phyloP scores from a whole-genome alignment of 176 grass and related monocot species.

The Guadua angustifolia region DNA sequence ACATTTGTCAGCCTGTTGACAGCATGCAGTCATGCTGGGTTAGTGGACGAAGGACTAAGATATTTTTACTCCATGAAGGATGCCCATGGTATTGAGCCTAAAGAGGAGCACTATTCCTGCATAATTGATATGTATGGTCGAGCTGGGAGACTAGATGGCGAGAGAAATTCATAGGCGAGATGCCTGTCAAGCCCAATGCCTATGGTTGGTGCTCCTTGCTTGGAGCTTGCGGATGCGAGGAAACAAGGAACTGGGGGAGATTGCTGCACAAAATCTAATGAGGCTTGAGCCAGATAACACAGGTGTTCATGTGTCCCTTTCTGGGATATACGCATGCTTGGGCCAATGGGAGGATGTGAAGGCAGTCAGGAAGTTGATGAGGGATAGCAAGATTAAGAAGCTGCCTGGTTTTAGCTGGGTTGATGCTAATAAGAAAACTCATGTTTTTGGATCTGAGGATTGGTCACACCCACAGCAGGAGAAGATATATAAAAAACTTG shows the following conservation, averaged over 20 bases:
- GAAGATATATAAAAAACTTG: conserved; percentile 66
- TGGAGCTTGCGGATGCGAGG: conserved; percentile 64
- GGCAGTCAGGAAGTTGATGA: conserved; percentile 63
- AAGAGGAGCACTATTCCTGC: conserved; percentile 67
- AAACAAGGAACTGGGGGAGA: conserved; percentile 64
- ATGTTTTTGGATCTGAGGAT: conserved; percentile 58
- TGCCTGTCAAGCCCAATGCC: conserved; percentile 63
- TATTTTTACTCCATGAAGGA: conserved; percentile 70
- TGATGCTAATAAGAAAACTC: conserved; percentile 58
- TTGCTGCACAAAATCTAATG: conserved; percentile 64
- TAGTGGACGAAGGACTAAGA: conserved; percentile 62
- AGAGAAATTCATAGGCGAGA: conserved; percentile 58
- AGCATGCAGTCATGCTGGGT: conserved; percentile 66
- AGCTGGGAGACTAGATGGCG: conserved; percentile 70
- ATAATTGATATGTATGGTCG: conserved; percentile 73
- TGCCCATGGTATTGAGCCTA: conserved; percentile 52
- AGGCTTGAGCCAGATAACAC: conserved; percentile 70
- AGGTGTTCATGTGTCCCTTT: conserved; percentile 63
- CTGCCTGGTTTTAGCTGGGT: conserved; percentile 71
- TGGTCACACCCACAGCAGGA: conserved; percentile 55
- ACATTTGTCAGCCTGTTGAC: conserved; percentile 67
- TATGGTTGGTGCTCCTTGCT: conserved; percentile 75
- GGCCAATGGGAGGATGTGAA: conserved; percentile 74
- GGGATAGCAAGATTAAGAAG: conserved; percentile 66
- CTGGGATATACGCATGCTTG: conserved; percentile 65